phyloP scores from a whole-genome alignment of 1,284 basidiomycete species.

The Tilletia setariae region DNA sequence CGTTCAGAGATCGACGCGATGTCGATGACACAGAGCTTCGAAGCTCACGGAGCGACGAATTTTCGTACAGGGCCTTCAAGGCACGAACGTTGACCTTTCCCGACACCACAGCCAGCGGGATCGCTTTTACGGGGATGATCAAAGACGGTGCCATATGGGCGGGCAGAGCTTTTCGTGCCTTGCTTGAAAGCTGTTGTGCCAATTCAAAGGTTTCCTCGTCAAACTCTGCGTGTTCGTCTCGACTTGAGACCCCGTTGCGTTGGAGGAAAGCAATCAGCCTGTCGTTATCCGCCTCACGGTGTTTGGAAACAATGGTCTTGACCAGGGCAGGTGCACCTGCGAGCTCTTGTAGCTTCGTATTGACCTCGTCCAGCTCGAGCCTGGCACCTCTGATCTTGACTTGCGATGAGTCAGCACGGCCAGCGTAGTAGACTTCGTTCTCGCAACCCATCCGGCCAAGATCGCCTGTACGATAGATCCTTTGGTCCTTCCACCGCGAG shows the following conservation, averaged over 20 bases:
- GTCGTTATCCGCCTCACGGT: background rate
- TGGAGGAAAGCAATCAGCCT: constrained; percentile 16
- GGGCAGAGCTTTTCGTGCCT: constrained; percentile 22
- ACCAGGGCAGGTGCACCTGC: background rate
- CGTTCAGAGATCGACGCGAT: constrained; percentile 21
- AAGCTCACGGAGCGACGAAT: constrained; percentile 16
- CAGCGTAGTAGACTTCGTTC: constrained; percentile 45
- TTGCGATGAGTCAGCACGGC: constrained; percentile 41
- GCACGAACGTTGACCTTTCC: constrained; percentile 40
- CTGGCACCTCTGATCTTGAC: constrained; percentile 50
- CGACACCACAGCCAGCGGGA: constrained; percentile 42
- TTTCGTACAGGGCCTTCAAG: constrained; percentile 30
- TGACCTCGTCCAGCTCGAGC: constrained; percentile 49
- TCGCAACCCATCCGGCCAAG: constrained; percentile 33
- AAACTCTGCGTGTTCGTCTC: background rate
- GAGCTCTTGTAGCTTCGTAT: constrained; percentile 17
- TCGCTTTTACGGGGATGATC: constrained; percentile 31
- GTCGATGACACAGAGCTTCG: background rate
- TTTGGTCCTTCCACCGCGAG: constrained; percentile 22
- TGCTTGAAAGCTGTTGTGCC: background rate
- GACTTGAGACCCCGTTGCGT: background rate
- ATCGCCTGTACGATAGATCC: constrained; percentile 48
- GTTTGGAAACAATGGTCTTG: constrained; percentile 3
- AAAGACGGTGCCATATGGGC: constrained; percentile 47
- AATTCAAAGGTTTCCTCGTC: background rate